phyloP scores from a whole-genome alignment of 2,329 filamentous ascomycete species.

The Fusarium floridanum region DNA sequence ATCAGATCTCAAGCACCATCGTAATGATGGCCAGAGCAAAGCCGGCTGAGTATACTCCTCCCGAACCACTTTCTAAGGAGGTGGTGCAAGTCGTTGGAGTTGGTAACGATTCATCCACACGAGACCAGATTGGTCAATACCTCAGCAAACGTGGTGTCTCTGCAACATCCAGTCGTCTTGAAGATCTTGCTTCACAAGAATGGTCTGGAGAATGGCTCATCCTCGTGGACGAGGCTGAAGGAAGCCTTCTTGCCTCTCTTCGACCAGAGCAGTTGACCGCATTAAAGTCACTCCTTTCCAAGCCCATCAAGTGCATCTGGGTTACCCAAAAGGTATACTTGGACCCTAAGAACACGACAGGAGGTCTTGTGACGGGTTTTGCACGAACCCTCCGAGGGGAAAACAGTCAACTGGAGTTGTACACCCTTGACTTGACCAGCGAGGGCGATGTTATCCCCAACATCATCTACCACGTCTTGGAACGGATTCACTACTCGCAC shows the following conservation, averaged over 20 bases:
- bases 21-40: conserved; percentile 42
- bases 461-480: conserved; percentile 35
- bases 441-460: conserved; percentile 22
- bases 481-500: conserved; percentile 37
- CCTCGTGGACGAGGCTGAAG: conserved; percentile 34
- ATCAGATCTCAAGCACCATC: conserved; percentile 40
- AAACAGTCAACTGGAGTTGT: conserved; percentile 39
- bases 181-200: conserved; percentile 26
- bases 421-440: conserved; percentile 38
- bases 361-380: conserved; percentile 41
- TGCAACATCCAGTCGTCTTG: conserved; percentile 22
- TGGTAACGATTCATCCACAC: conserved; percentile 1
- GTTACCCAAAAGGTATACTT: conserved; percentile 40
- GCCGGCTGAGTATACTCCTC: conserved; percentile 8
- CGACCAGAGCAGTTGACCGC: conserved; percentile 23
- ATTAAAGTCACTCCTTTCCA: conserved; percentile 31
- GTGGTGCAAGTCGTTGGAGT: conserved; percentile 31
- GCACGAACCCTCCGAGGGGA: conserved; percentile 37
- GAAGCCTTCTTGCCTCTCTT: conserved; percentile 39
- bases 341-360: conserved; percentile 37
- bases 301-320: conserved; percentile 41
- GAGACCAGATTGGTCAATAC: conserved; percentile 8
- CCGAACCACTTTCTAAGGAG: conserved; percentile 20
- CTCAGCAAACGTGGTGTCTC: conserved; percentile 23
- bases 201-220: conserved; percentile 40